These are phyloP conservation scores for Paraphaeosphaeria sporulosa DNA, from an alignment of 2,329 filamentous ascomycete species.

Conservation along the genomic window DNA sequence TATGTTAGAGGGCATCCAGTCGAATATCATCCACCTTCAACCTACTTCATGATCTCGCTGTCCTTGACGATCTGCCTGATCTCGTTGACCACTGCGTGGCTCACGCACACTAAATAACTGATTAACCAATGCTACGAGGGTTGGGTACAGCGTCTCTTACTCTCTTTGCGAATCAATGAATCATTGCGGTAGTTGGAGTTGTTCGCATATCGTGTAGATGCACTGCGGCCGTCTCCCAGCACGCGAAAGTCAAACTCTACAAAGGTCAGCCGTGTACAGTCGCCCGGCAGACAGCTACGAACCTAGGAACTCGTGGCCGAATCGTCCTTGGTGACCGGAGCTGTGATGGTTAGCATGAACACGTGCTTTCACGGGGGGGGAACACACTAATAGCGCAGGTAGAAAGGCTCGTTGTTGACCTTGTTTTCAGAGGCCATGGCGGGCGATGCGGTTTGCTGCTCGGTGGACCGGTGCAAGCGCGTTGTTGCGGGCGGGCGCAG, in stretches of 20 bases:
- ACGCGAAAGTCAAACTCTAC: slow-evolving; percentile 95
- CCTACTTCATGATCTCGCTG: slow-evolving; percentile 95
- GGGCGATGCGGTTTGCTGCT: slow-evolving; percentile 4
- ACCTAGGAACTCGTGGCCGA: slow-evolving; percentile 98
- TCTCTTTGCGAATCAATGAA: slow-evolving; percentile 98
- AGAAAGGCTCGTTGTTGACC: slow-evolving; percentile 78
- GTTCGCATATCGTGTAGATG: slow-evolving; percentile 95
- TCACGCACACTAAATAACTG: slow-evolving; percentile 83
- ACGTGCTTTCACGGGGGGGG: slow-evolving; percentile 18
- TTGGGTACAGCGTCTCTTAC: slow-evolving; percentile 62
- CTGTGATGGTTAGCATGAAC: slow-evolving; percentile 57
- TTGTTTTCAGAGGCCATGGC: slow-evolving; percentile 60
- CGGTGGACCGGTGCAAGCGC: slow-evolving; percentile 1
- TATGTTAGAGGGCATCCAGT: neutral
- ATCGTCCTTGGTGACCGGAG: slow-evolving; percentile 95
- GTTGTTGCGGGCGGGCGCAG: slow-evolving; percentile 1
- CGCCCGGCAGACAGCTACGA: slow-evolving; percentile 29
- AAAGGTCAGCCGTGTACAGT: slow-evolving; percentile 18
- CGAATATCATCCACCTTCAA: neutral
- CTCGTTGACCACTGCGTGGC: slow-evolving; percentile 86
- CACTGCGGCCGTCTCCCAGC: slow-evolving; percentile 89
- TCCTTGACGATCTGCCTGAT: slow-evolving; percentile 97
- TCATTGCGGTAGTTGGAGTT: slow-evolving; percentile 99
- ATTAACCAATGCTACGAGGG: slow-evolving; percentile 13
- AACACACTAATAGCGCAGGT: slow-evolving; percentile 94